phyloP scores from a whole-genome alignment of 345 rosid species.

The Erucastrum elatum region DNA sequence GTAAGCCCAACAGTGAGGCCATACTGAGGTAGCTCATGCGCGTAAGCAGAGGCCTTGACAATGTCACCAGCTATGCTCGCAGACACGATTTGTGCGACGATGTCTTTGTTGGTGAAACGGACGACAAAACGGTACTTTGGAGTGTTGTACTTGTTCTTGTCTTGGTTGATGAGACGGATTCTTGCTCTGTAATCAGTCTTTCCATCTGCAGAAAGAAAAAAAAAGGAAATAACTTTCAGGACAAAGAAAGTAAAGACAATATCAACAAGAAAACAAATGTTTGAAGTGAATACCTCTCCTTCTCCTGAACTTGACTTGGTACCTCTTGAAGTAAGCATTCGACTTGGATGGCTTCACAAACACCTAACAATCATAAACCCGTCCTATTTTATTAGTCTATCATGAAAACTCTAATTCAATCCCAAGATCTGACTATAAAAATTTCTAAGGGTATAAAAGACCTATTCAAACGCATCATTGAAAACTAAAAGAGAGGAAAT shows the following conservation, averaged over 20 bases:
- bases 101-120: conserved; percentile 37
- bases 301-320: conserved; percentile 26
- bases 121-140: conserved; percentile 79
- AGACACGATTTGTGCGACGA: background rate
- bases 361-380: conserved; percentile 28
- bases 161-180: conserved; percentile 53
- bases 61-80: background rate
- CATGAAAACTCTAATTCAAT: background rate
- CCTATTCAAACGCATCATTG: too few species aligned
- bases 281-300: conserved; percentile 9
- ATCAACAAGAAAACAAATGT: background rate
- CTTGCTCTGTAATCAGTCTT: conserved; percentile 77
- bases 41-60: background rate
- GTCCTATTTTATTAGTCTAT: too few species aligned
- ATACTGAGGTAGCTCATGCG: background rate
- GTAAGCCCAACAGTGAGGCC: background rate
- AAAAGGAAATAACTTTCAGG: background rate
- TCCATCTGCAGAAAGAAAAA: conserved; percentile 40
- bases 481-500: too few species aligned
- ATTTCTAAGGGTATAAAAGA: too few species aligned
- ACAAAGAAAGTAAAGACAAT: background rate
- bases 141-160: conserved; percentile 82
- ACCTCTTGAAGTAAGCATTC: conserved; percentile 25
- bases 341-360: conserved; percentile 50
- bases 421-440: background rate